A percentile compares a stretch with the other conserved stretches of the same genome.
Conservation (phyloP, 139 green algal genomes). For the Penium margaritaceum region DNA sequence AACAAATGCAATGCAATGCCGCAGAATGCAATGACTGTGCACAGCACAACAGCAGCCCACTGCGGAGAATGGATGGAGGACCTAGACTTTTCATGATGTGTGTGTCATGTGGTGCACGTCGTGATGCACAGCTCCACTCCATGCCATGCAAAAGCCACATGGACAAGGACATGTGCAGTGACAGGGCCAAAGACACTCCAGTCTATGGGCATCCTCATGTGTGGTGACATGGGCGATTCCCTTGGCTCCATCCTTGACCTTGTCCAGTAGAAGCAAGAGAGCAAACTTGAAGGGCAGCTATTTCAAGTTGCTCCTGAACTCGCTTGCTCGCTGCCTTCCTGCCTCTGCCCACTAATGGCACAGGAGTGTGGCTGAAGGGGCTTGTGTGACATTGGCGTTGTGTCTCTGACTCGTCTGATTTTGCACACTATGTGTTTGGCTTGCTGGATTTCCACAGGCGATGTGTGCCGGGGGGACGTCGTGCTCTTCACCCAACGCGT, state of each 20-base stretch:
- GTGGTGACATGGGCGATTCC: no score
- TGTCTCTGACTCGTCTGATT: background rate
- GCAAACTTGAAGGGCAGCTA: no score
- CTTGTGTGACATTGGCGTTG: background rate
- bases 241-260: no score
- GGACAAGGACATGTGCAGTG: no score
- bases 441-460: background rate
- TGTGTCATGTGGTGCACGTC: no score
- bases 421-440: background rate
- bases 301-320: background rate
- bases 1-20: background rate
- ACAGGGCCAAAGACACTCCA: no score
- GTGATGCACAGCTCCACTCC: no score
- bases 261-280: no score
- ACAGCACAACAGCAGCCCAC: no score
- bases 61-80: background rate
- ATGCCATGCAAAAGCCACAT: no score
- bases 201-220: no score
- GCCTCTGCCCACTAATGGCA: background rate
- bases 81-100: background rate
- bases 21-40: background rate
- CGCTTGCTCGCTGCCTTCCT: background rate
- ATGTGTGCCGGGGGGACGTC: conserved; percentile 10
- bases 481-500: background rate
- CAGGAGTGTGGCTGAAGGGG: background rate